phyloP scores from a whole-genome alignment of 768 basidiomycete species.

The Arthromyces matolae region DNA sequence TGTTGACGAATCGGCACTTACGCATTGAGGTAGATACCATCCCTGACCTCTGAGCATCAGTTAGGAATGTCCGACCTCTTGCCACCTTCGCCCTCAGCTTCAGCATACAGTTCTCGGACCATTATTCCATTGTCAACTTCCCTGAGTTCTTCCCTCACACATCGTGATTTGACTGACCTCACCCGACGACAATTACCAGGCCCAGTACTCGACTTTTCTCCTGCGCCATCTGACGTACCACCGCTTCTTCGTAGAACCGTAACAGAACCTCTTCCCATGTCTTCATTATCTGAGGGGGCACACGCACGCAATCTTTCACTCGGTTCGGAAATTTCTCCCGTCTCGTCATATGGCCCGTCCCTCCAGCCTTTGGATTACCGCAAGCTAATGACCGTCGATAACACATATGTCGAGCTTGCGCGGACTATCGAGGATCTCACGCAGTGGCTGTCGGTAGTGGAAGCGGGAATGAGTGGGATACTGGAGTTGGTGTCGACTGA shows the following conservation, averaged over 20 bases:
- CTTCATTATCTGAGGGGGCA: slow-evolving; percentile 14
- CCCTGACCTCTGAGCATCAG: slow-evolving; percentile 65
- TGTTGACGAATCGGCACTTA: neutral
- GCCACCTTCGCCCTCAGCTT: slow-evolving; percentile 67
- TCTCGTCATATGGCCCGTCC: slow-evolving; percentile 37
- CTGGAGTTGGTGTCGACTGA: slow-evolving; percentile 50
- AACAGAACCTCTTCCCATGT: slow-evolving; percentile 18
- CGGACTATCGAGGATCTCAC: slow-evolving; percentile 71
- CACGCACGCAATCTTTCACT: slow-evolving; percentile 20
- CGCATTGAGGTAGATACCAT: slow-evolving; percentile 47
- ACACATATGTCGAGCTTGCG: slow-evolving; percentile 66
- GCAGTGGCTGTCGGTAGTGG: slow-evolving; percentile 72
- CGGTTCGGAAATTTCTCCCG: slow-evolving; percentile 22
- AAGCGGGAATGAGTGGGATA: slow-evolving; percentile 65
- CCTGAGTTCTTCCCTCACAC: slow-evolving; percentile 33
- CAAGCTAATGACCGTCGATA: slow-evolving; percentile 48
- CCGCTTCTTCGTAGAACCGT: slow-evolving; percentile 21
- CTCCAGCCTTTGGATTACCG: slow-evolving; percentile 71
- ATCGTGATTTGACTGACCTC: too few relatives aligned
- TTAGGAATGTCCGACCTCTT: slow-evolving; percentile 65
- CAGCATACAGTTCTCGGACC: slow-evolving; percentile 32
- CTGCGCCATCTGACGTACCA: slow-evolving; percentile 29
- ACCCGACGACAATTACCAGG: too few relatives aligned
- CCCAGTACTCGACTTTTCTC: slow-evolving; percentile 21
- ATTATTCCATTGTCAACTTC: slow-evolving; percentile 36